Evolutionary conservation across 805 yeast genomes (phyloP).

Genomic region (Saturnispora quitensis): DNA sequence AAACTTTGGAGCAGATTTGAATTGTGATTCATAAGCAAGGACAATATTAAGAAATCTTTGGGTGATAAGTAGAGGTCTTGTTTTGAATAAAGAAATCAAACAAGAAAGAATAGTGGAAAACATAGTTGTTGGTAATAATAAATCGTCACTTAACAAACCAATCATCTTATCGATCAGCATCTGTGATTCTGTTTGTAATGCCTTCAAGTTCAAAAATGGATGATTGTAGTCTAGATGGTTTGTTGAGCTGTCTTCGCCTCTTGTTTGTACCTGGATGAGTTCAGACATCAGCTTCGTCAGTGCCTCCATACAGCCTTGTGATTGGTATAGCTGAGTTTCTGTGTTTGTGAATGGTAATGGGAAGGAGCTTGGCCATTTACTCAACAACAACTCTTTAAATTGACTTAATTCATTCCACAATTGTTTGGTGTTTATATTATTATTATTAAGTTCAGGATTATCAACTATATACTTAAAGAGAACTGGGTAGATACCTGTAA

Average conservation of each 20-base stretch:
- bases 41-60: conserved; percentile 48
- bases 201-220: conserved; percentile 42
- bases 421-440: background rate
- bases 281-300: conserved; percentile 64
- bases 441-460: background rate
- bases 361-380: conserved; percentile 48
- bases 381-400: conserved; percentile 51
- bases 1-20: conserved; percentile 44
- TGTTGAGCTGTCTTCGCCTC: background rate
- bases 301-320: conserved; percentile 55
- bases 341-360: conserved; percentile 43
- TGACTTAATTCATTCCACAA: conserved; percentile 15
- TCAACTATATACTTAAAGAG: background rate
- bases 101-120: conserved; percentile 64
- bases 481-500: conserved; percentile 1
- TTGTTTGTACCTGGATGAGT: conserved; percentile 43
- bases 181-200: conserved; percentile 63
- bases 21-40: conserved; percentile 49
- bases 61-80: conserved; percentile 52
- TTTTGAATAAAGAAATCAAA: conserved; percentile 50
- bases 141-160: conserved; percentile 43
- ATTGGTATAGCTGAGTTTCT: conserved; percentile 42
- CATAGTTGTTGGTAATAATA: conserved; percentile 45
- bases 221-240: conserved; percentile 34
- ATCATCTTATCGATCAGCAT: conserved; percentile 60